Base-by-base conservation (phyloP, 1,139 yeast species). In the Debaryomycetaceae sp. region DNA sequence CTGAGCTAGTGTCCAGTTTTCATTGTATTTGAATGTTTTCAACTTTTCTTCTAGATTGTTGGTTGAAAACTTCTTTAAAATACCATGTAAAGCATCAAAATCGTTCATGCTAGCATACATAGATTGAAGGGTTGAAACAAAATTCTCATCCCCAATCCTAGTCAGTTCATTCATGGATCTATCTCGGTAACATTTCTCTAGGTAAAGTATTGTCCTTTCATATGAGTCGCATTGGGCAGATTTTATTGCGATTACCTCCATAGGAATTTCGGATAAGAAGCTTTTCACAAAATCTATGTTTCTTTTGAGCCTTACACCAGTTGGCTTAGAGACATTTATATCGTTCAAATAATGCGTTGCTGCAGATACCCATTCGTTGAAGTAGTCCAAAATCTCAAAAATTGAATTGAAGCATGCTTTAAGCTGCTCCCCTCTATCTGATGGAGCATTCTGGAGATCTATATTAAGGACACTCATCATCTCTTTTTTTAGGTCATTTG, bases 81-180 rank as follows among this genome's bases (percentile, higher is more conserved):
- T 79, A 15, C 98, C 99, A 57, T 87, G 92, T 34, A 94, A 70
- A 0, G 96, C 83, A 65, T 94, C 99, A 34, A 84, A 77, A 57
- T 94, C 98, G 53, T 89, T 91, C 41, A 92, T 79, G 43, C 78
- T 85, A 5, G 95, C 85, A 58, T 92, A 94, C 70, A 91, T 86
- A 22, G 77, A 76, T 53, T 88, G 91, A 26, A 94, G 63, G 3
- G 82, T 75, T 2, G 70, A 58, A 8, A 78, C 72, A 39, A 79
- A 69, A 17, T 70, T 66, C n/a, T 68, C 46, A 36, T 64, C 52
- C 8, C 56, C 65, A 17, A 67, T 52, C 28, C 56, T 54, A 35
- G 53, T 47, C 6, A 46, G 55, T 4, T 64, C 63, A 17, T 63
- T 66, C 34, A 67, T 65, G 28, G 63, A 57, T 14, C 69, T 64